Evolutionary conservation across 805 yeast species (phyloP).

Genomic region (Metschnikowia gruessii): DNA sequence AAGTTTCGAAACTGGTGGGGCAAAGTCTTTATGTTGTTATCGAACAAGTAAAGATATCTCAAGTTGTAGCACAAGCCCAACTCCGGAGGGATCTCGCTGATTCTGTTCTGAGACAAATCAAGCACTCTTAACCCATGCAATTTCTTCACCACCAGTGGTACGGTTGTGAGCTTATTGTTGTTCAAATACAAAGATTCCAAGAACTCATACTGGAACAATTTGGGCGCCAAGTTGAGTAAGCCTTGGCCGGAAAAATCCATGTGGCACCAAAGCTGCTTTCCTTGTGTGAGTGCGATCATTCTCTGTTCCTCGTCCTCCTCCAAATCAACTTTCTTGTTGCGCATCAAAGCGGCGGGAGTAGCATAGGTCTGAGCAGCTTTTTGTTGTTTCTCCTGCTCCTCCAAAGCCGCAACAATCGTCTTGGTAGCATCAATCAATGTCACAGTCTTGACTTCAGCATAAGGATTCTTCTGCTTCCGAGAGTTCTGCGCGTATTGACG

Average conservation of each 20-base stretch:
- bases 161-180: constrained; percentile 68
- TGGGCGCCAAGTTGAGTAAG: constrained; percentile 63
- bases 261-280: constrained; percentile 90
- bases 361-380: constrained; percentile 30
- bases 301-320: constrained; percentile 67
- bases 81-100: constrained; percentile 75
- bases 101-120: constrained; percentile 77
- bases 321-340: constrained; percentile 44
- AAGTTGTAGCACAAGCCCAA: constrained; percentile 79
- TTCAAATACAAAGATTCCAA: constrained; percentile 82
- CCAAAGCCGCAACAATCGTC: constrained; percentile 32
- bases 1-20: constrained; percentile 87
- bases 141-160: constrained; percentile 68
- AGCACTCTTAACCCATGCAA: constrained; percentile 74
- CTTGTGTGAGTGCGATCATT: constrained; percentile 54
- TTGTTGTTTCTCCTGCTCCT: constrained; percentile 39
- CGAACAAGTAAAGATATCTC: constrained; percentile 81
- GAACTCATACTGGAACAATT: constrained; percentile 76
- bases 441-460: constrained; percentile 35
- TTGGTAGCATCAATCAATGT: constrained; percentile 44
- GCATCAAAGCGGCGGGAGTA: constrained; percentile 35
- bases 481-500: constrained; percentile 74
- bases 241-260: constrained; percentile 91
- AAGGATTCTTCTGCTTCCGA: constrained; percentile 43
- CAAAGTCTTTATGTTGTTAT: constrained; percentile 69